Evolutionary conservation across 192 early-diverging fungal genomes (phyloP).

Genomic region (Coemansia reversa): DNA sequence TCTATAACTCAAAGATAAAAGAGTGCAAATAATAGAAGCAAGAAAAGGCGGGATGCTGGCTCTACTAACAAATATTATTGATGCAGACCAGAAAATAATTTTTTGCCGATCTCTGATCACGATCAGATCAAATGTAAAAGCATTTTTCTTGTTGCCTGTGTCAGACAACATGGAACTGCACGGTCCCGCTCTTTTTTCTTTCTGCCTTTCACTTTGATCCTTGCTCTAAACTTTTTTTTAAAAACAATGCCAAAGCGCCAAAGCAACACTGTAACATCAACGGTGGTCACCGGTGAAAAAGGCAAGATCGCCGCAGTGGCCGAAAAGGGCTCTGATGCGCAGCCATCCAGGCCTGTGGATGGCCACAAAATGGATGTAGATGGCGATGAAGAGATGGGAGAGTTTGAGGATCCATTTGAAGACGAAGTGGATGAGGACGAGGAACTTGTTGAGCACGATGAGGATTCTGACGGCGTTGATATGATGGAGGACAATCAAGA

Average conservation of each 20-base stretch:
- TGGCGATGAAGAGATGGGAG: constrained; percentile 47
- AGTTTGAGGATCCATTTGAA: constrained; percentile 90
- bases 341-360: constrained; percentile 25
- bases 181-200: not conserved
- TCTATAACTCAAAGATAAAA: too few species aligned
- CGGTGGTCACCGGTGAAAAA: constrained; percentile 19
- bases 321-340: constrained; percentile 12
- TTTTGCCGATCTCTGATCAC: constrained; percentile 3
- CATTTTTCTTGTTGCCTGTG: constrained; percentile 15
- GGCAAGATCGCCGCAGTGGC: constrained; percentile 35
- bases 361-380: constrained; percentile 42
- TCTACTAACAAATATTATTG: too few species aligned
- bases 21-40: too few species aligned
- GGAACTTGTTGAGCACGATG: constrained; percentile 60
- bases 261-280: constrained; percentile 12
- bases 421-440: constrained; percentile 83
- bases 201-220: not conserved
- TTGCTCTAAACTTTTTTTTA: not conserved
- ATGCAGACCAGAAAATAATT: too few species aligned
- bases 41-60: too few species aligned
- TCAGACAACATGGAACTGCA: not conserved
- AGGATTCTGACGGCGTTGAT: constrained; percentile 62
- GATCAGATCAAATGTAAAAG: constrained; percentile 14
- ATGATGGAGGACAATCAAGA: constrained; percentile 41
- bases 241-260: constrained; percentile 47